These are phyloP conservation scores for Cercospora sp. DNA, from an alignment of 2,329 filamentous ascomycete genomes.

Conservation along the genomic window DNA sequence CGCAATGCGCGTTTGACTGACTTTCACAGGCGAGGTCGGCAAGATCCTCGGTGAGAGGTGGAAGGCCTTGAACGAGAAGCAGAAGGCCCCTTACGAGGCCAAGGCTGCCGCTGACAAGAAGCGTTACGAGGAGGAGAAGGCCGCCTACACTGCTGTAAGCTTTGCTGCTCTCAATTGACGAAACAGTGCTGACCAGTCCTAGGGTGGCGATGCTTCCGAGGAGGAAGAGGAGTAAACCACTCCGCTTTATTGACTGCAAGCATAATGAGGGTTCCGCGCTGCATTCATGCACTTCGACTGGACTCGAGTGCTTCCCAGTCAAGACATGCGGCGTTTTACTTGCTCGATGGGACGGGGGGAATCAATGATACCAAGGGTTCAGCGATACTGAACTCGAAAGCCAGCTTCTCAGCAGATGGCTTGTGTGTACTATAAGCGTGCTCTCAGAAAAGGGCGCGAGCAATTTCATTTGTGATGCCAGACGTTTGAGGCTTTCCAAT, in stretches of 20 bases:
- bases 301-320: slow-evolving; percentile 3
- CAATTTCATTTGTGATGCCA: slow-evolving; percentile 10
- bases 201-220: slow-evolving; percentile 42
- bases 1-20: slow-evolving; percentile 2
- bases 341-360: slow-evolving; percentile 22
- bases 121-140: slow-evolving; percentile 98
- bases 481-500: not conserved
- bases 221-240: slow-evolving; percentile 41
- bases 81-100: slow-evolving; percentile 90
- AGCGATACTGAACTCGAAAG: slow-evolving; percentile 19
- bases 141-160: slow-evolving; percentile 78
- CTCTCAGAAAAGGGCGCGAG: slow-evolving; percentile 10
- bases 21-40: slow-evolving; percentile 76
- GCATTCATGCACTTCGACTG: slow-evolving; percentile 7
- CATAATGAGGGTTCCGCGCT: not conserved
- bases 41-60: slow-evolving; percentile 98
- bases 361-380: slow-evolving; percentile 28
- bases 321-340: slow-evolving; percentile 24
- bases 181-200: slow-evolving; percentile 25
- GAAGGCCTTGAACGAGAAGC: slow-evolving; percentile 94
- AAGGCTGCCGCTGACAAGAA: slow-evolving; percentile 98
- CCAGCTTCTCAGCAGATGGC: slow-evolving; percentile 25
- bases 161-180: not conserved
- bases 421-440: slow-evolving; percentile 27
- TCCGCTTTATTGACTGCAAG: not conserved